Conservation (phyloP, 2,329 filamentous ascomycete genomes). For the Lomentospora prolificans region DNA sequence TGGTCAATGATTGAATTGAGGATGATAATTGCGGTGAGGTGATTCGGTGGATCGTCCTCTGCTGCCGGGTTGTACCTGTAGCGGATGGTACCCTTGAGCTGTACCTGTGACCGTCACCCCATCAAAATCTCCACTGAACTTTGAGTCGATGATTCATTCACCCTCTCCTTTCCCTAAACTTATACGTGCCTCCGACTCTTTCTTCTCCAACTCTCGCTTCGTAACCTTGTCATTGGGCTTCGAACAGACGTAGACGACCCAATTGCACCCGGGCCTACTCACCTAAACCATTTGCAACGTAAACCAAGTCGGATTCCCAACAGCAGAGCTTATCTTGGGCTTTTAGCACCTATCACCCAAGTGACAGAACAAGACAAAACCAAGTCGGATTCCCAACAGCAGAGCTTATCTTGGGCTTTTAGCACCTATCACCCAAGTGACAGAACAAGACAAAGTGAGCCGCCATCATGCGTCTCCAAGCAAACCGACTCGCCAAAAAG, state of each 20-base stretch:
- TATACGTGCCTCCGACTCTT: not conserved
- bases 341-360: not conserved
- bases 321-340: not conserved
- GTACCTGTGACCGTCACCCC: not conserved
- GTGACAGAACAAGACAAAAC: not conserved
- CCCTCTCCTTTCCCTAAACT: not conserved
- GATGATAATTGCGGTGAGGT: slow-evolving; percentile 1
- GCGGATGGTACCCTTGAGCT: not conserved
- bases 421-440: not conserved
- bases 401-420: not conserved
- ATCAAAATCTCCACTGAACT: not conserved
- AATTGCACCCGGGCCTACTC: not conserved
- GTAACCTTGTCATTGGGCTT: not conserved
- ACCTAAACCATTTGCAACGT: not conserved
- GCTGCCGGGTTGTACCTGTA: not conserved
- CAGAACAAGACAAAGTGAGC: not conserved
- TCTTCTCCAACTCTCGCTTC: not conserved
- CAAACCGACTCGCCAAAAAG: slow-evolving; percentile 3
- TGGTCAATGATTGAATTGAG: too few relatives aligned
- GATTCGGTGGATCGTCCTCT: not conserved
- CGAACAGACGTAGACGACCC: not conserved
- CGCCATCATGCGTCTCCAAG: slow-evolving; percentile 6
- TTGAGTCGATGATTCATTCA: slow-evolving; percentile 1
- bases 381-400: not conserved
- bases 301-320: not conserved